Evolutionary conservation across 2,329 filamentous ascomycete species (phyloP).

Genomic region (Furcasterigmium furcatum): DNA sequence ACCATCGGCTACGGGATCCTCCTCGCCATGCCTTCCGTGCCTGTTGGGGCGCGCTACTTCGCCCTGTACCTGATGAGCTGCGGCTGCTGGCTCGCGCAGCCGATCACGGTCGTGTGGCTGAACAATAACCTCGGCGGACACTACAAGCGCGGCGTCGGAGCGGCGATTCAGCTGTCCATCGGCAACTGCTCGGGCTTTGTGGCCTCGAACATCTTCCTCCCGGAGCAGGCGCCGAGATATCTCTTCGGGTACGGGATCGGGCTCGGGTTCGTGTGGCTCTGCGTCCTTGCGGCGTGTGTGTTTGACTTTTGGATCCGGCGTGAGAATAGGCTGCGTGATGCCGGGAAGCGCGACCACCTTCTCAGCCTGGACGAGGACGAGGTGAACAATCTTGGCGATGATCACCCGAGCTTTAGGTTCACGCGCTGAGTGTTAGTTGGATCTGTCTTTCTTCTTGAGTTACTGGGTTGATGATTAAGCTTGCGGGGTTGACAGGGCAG

Average conservation of each 20-base stretch:
- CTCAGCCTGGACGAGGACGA: constrained; percentile 22
- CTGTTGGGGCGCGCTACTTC: constrained; percentile 48
- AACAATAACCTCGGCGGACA: constrained; percentile 54
- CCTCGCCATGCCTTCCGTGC: constrained; percentile 40
- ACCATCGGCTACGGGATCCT: constrained; percentile 54
- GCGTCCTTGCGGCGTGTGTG: constrained; percentile 26
- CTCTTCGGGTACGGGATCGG: constrained; percentile 44
- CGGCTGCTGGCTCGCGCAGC: constrained; percentile 52
- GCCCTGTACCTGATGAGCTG: constrained; percentile 51
- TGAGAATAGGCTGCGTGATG: constrained; percentile 30
- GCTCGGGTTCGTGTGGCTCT: constrained; percentile 42
- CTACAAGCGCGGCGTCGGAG: constrained; percentile 52
- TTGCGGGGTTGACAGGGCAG: too few relatives aligned
- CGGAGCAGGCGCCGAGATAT: constrained; percentile 43
- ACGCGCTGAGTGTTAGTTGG: constrained; percentile 16
- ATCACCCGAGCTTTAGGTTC: constrained; percentile 30
- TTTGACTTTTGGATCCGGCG: constrained; percentile 23
- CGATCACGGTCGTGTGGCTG: constrained; percentile 53
- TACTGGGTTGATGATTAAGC: too few relatives aligned
- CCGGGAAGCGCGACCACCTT: constrained; percentile 24
- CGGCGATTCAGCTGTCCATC: constrained; percentile 47
- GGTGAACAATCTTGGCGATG: constrained; percentile 29
- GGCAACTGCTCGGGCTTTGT: constrained; percentile 50
- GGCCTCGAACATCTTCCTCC: constrained; percentile 47
- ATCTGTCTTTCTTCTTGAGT: too few relatives aligned